Conservation (phyloP, 208 protist species). For the Trypanosoma lewisi region DNA sequence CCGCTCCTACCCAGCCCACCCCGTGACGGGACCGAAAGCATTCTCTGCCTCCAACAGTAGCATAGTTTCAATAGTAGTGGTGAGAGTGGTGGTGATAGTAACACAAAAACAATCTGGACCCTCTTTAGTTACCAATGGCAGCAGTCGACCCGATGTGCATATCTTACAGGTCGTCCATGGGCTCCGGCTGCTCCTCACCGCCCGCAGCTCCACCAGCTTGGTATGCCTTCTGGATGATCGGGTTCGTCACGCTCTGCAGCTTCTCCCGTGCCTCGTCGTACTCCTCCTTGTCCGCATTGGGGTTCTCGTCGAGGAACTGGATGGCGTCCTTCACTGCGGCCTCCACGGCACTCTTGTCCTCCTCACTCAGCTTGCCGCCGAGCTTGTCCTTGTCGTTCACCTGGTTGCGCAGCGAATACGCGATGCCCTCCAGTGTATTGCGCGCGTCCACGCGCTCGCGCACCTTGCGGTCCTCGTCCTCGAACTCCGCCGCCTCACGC, state of each 20-base stretch:
- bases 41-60: no score
- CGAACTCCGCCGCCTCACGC: constrained; percentile 61
- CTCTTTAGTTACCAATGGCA: not conserved
- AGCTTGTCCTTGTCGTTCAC: constrained; percentile 46
- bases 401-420: constrained; percentile 77
- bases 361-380: constrained; percentile 82
- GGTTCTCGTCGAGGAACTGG: constrained; percentile 95
- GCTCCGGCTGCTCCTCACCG: constrained; percentile 33
- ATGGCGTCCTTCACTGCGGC: constrained; percentile 89
- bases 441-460: constrained; percentile 87
- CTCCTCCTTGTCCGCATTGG: constrained; percentile 93
- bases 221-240: constrained; percentile 95
- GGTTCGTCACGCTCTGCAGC: constrained; percentile 91
- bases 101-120: no score
- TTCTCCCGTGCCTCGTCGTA: constrained; percentile 90
- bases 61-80: no score
- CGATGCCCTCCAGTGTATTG: constrained; percentile 90
- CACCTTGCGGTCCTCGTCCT: constrained; percentile 89
- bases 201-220: constrained; percentile 35
- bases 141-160: not conserved
- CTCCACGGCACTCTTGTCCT: constrained; percentile 88
- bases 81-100: not conserved
- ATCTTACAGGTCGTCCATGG: constrained; percentile 80
- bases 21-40: no score
- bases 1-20: no score